phyloP scores from a whole-genome alignment of 192 early-diverging fungal species.

The Dissophora globulifera region DNA sequence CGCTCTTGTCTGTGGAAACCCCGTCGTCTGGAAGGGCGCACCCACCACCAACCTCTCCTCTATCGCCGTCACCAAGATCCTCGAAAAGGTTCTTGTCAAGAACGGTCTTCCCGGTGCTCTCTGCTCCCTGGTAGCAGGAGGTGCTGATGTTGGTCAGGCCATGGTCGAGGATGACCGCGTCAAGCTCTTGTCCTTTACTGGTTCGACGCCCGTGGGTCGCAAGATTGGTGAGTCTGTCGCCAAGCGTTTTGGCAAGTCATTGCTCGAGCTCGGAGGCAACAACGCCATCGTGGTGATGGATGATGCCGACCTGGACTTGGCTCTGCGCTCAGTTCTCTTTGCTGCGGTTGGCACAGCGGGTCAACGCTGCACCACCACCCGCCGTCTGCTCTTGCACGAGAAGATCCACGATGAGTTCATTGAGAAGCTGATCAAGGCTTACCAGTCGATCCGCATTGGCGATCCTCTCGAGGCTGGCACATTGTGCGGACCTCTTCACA shows the following conservation, averaged over 20 bases:
- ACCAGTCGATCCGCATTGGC: slow-evolving; percentile 87
- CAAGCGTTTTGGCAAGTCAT: slow-evolving; percentile 85
- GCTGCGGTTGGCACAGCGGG: slow-evolving; percentile 97
- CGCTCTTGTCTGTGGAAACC: slow-evolving; percentile 89
- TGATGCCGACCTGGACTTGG: slow-evolving; percentile 92
- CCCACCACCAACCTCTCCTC: slow-evolving; percentile 82
- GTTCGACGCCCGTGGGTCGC: slow-evolving; percentile 81
- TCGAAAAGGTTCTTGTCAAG: slow-evolving; percentile 81
- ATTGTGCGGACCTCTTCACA: slow-evolving; percentile 94
- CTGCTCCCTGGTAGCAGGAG: slow-evolving; percentile 86
- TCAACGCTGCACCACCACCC: slow-evolving; percentile 93
- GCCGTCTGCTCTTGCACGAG: slow-evolving; percentile 90
- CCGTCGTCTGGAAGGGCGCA: slow-evolving; percentile 91
- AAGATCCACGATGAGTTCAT: slow-evolving; percentile 88
- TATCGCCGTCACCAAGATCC: slow-evolving; percentile 89
- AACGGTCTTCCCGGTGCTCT: slow-evolving; percentile 86
- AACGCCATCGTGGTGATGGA: slow-evolving; percentile 94
- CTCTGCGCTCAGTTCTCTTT: slow-evolving; percentile 87
- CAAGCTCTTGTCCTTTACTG: slow-evolving; percentile 90
- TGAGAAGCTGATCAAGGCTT: slow-evolving; percentile 81
- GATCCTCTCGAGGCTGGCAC: slow-evolving; percentile 84
- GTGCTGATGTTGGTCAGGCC: slow-evolving; percentile 83
- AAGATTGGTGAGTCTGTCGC: slow-evolving; percentile 85
- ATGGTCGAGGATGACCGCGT: slow-evolving; percentile 77
- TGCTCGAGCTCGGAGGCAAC: slow-evolving; percentile 95